A percentile compares a stretch with the other conserved stretches of the same genome.
Conservation (phyloP, 23 red algal genomes). For the Gracilaria caudata region DNA sequence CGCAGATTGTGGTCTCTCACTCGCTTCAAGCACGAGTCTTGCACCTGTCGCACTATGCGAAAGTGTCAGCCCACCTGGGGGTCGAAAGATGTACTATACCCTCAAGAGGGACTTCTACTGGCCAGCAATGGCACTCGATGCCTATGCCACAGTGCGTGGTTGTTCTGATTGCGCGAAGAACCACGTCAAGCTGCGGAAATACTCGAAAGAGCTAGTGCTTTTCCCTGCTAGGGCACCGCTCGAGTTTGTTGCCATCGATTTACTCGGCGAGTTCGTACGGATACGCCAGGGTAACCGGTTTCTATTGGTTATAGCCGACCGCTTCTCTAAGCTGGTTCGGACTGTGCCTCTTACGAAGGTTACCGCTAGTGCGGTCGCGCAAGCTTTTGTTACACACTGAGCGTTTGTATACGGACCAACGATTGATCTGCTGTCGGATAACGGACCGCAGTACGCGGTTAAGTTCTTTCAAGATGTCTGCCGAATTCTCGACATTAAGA, state of each 20-base stretch:
- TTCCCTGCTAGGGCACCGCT: too few species aligned
- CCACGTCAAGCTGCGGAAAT: conserved; percentile 23
- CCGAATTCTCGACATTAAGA: too few species aligned
- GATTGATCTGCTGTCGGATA: background rate
- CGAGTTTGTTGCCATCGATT: too few species aligned
- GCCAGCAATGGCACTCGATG: conserved; percentile 25
- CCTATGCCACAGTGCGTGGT: background rate
- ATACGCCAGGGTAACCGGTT: too few species aligned
- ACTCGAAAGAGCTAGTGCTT: conserved; percentile 12
- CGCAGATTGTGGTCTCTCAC: conserved; percentile 5
- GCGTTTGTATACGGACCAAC: background rate
- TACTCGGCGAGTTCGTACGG: too few species aligned
- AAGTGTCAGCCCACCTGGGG: background rate
- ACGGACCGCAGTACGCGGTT: background rate
- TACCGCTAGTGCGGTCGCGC: background rate
- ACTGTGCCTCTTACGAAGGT: background rate
- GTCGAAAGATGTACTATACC: background rate
- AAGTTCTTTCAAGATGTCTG: background rate
- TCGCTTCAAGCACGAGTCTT: conserved; percentile 1
- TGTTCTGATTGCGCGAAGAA: conserved; percentile 17
- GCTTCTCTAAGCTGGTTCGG: background rate
- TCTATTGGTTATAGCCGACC: background rate
- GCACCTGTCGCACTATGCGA: conserved; percentile 7
- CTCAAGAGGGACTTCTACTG: conserved; percentile 24
- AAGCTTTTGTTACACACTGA: background rate